A percentile compares a stretch with the other conserved stretches of the same genome.
phyloP scores from a whole-genome alignment of 108 stramenopile genomes.

The Fistulifera pelliculosa region DNA sequence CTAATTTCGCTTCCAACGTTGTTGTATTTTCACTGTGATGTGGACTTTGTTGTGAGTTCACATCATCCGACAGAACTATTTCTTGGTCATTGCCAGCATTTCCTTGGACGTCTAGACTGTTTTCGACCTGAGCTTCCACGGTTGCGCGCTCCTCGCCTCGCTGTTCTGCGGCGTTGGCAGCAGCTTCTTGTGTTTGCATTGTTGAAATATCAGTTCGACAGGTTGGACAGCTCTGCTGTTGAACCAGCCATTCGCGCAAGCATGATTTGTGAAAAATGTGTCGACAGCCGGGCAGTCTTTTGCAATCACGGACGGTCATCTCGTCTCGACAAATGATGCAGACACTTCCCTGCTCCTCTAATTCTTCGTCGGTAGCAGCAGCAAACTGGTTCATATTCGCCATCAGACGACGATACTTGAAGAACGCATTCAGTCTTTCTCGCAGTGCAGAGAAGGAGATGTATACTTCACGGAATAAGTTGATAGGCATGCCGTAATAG shows the following conservation, averaged over 20 bases:
- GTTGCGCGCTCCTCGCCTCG: not conserved
- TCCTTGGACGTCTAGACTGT: not conserved
- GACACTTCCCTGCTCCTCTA: constrained; percentile 71
- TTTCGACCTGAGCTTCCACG: constrained; percentile 10
- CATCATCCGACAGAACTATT: not conserved
- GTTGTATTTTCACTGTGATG: too few species aligned
- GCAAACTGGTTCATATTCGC: constrained; percentile 90
- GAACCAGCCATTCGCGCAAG: constrained; percentile 94
- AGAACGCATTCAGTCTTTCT: constrained; percentile 58
- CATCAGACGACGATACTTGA: constrained; percentile 83
- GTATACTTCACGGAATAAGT: constrained; percentile 90
- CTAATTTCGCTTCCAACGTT: too few species aligned
- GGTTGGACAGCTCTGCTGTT: constrained; percentile 96
- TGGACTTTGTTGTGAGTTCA: too few species aligned
- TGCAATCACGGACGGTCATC: constrained; percentile 83
- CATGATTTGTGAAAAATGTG: constrained; percentile 82
- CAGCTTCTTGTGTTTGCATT: constrained; percentile 39
- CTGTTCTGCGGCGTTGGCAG: constrained; percentile 3
- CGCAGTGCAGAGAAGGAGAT: constrained; percentile 74
- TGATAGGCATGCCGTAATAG: constrained; percentile 92
- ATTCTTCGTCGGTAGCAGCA: constrained; percentile 77
- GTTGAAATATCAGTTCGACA: constrained; percentile 89
- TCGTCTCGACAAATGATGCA: constrained; percentile 98
- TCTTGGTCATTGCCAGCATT: not conserved
- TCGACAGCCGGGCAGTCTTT: constrained; percentile 86